These are phyloP conservation scores for Casuarina glauca DNA, from an alignment of 306 rosid species.

Conservation along the genomic window DNA sequence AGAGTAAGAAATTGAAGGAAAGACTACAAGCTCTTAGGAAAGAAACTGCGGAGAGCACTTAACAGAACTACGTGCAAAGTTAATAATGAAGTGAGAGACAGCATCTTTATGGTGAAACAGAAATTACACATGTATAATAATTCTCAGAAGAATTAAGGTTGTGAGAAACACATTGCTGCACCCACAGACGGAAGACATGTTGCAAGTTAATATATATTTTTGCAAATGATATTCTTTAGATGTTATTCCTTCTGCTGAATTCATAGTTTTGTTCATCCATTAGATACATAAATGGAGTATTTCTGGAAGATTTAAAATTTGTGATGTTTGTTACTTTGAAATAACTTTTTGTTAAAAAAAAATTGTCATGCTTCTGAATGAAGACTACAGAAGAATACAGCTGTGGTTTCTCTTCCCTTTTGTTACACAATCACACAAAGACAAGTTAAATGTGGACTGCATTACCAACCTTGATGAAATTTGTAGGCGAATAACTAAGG, in stretches of 20 bases:
- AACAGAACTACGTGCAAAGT: slow-evolving; percentile 33
- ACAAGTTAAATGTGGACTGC: no score
- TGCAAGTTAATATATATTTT: not conserved
- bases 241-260: not conserved
- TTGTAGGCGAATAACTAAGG: no score
- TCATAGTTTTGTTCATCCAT: not conserved
- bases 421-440: no score
- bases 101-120: not conserved
- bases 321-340: not conserved
- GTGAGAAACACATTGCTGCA: not conserved
- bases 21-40: slow-evolving; percentile 65
- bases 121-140: not conserved
- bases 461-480: not conserved
- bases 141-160: not conserved
- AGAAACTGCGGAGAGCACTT: slow-evolving; percentile 51
- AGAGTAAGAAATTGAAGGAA: slow-evolving; percentile 78
- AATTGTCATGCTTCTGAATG: no score
- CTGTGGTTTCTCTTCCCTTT: no score
- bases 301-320: not conserved
- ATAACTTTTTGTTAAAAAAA: no score
- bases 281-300: not conserved
- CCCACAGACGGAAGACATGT: not conserved
- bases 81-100: not conserved
- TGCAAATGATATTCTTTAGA: not conserved
- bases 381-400: no score